Conservation (phyloP, 108 stramenopile genomes). For the Cylindrotheca fusiformis region DNA sequence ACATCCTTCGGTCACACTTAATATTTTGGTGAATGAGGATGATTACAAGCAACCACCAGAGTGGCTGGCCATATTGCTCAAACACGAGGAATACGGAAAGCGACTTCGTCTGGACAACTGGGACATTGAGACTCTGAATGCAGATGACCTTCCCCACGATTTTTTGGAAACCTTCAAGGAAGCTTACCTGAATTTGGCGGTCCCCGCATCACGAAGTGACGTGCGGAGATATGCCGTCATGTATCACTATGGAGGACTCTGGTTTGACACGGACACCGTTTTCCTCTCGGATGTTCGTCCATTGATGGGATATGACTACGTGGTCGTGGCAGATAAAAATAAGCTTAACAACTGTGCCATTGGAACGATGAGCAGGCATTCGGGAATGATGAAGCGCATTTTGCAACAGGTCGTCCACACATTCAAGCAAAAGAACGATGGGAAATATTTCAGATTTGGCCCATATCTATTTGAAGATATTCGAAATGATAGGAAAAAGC, state of each 20-base stretch:
- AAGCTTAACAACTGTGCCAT: conserved; percentile 1
- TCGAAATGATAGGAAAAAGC: background rate
- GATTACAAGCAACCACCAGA: background rate
- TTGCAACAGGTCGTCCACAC: background rate
- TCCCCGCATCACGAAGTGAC: background rate
- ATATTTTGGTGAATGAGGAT: background rate
- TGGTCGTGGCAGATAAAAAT: background rate
- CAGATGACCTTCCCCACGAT: background rate
- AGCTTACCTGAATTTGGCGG: background rate
- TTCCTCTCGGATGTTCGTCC: conserved; percentile 1
- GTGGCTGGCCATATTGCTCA: background rate
- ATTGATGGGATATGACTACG: conserved; percentile 1
- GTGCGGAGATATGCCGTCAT: conserved; percentile 2
- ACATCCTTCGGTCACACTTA: background rate
- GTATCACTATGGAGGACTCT: conserved; percentile 2
- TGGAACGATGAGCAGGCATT: background rate
- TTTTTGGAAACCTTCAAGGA: background rate
- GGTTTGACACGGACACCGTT: conserved; percentile 3
- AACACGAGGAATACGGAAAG: conserved; percentile 1
- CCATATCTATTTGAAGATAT: conserved; percentile 1
- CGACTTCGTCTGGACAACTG: background rate
- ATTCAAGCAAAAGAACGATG: conserved; percentile 4
- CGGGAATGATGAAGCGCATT: background rate
- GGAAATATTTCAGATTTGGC: conserved; percentile 2
- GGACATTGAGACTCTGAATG: background rate